phyloP scores from a whole-genome alignment of 2,329 filamentous ascomycete species.

The Periglandula ipomoeae region DNA sequence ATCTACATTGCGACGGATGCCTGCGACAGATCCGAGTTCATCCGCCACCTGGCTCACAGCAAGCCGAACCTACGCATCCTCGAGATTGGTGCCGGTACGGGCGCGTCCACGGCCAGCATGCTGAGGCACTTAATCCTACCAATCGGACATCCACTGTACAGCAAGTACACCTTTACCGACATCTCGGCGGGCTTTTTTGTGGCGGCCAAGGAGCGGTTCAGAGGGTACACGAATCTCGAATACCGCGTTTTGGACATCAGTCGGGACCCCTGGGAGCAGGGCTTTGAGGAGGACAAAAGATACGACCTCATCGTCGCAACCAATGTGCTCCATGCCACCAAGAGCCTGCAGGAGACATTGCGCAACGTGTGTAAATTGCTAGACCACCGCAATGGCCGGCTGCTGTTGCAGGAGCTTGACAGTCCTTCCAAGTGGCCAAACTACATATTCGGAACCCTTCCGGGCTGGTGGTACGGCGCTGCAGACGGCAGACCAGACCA shows the following conservation, averaged over 20 bases:
- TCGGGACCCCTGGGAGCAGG: conserved; percentile 19
- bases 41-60: not conserved
- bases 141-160: not conserved
- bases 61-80: not conserved
- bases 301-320: conserved; percentile 32
- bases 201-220: conserved; percentile 21
- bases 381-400: not conserved
- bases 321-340: conserved; percentile 29
- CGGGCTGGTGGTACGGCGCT: not conserved
- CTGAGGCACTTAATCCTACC: not conserved
- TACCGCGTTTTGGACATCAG: conserved; percentile 17
- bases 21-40: not conserved
- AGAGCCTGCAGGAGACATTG: conserved; percentile 15
- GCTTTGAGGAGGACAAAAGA: conserved; percentile 15
- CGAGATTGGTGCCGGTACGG: not conserved
- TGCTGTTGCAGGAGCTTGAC: conserved; percentile 8
- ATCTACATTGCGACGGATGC: no score
- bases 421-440: not conserved
- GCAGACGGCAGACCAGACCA: not conserved
- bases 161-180: conserved; percentile 39
- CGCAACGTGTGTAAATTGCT: conserved; percentile 6
- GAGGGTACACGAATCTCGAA: not conserved
- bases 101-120: not conserved
- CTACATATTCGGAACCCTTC: conserved; percentile 4
- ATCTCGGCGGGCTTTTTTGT: conserved; percentile 31